Evolutionary conservation across 495 filamentous ascomycete genomes (phyloP).

Genomic region (Aspergillus mulundensis): DNA sequence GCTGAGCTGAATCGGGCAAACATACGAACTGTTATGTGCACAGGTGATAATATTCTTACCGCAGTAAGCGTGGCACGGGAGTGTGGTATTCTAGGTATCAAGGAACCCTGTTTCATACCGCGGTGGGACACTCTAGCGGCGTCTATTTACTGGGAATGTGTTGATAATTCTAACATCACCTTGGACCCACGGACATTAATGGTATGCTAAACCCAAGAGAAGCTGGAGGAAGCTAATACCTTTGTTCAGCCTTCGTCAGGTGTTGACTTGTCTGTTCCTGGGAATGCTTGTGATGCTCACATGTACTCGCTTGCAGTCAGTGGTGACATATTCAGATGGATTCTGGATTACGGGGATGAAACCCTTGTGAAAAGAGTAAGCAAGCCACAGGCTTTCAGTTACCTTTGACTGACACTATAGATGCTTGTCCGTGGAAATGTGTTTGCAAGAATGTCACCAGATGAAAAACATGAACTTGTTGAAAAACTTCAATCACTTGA

Average conservation of each 20-base stretch:
- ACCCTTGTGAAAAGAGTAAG: constrained; percentile 64
- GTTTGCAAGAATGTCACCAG: constrained; percentile 97
- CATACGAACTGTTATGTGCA: constrained; percentile 94
- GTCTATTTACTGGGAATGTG: constrained; percentile 79
- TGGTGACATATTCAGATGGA: constrained; percentile 95
- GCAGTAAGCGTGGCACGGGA: constrained; percentile 95
- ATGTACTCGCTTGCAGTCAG: constrained; percentile 86
- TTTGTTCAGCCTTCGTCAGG: constrained; percentile 63
- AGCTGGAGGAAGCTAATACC: constrained; percentile 23
- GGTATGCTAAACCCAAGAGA: constrained; percentile 34
- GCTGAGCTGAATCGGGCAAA: constrained; percentile 78
- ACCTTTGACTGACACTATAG: constrained; percentile 28
- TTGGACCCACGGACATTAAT: constrained; percentile 75
- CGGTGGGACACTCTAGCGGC: constrained; percentile 41
- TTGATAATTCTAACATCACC: constrained; percentile 71
- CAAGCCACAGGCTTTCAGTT: background rate
- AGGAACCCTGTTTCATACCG: constrained; percentile 86
- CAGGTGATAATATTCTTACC: constrained; percentile 96
- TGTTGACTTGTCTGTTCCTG: constrained; percentile 77
- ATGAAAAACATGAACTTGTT: constrained; percentile 97
- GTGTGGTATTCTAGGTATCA: constrained; percentile 74
- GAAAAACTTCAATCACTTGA: constrained; percentile 96
- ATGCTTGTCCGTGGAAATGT: constrained; percentile 91
- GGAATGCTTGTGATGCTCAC: constrained; percentile 68
- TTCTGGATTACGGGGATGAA: constrained; percentile 81